Evolutionary conservation across 768 basidiomycete genomes (phyloP).

Genomic region (Tremella mesenterica): DNA sequence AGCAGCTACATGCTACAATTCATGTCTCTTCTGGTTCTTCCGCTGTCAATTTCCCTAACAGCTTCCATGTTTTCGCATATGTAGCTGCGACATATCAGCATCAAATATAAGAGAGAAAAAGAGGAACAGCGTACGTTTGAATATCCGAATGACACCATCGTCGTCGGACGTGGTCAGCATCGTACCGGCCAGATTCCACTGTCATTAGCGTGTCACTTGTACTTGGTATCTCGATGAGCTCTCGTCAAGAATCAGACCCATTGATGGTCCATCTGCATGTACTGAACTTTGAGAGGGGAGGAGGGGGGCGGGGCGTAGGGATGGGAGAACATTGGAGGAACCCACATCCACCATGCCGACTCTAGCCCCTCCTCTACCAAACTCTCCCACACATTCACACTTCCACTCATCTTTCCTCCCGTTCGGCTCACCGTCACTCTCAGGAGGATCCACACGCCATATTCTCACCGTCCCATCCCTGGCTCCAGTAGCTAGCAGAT

Average conservation of each 20-base stretch:
- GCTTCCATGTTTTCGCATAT: constrained; percentile 40
- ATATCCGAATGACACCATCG: constrained; percentile 50
- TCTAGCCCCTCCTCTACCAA: constrained; percentile 50
- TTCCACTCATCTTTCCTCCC: constrained; percentile 58
- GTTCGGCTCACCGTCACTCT: constrained; percentile 40
- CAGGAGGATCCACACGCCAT: constrained; percentile 67
- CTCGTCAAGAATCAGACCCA: too few species aligned
- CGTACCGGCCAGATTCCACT: constrained; percentile 45
- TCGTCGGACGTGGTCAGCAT: constrained; percentile 60
- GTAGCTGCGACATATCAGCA: constrained; percentile 29
- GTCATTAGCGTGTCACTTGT: background rate
- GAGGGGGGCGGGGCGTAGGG: constrained; percentile 67
- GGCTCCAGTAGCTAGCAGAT: constrained; percentile 82
- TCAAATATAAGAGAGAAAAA: background rate
- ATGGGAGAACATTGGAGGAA: constrained; percentile 45
- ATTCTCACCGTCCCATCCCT: constrained; percentile 82
- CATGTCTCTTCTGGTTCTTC: constrained; percentile 32
- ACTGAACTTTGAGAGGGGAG: constrained; percentile 48
- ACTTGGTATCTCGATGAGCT: background rate
- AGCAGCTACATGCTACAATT: too few species aligned
- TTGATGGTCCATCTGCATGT: background rate
- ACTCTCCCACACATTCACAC: constrained; percentile 69
- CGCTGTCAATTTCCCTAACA: constrained; percentile 40
- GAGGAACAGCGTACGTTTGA: constrained; percentile 53
- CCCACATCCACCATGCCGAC: constrained; percentile 89